Evolutionary conservation across 805 yeast genomes (phyloP).

Genomic region (Lipomyces yamanashiensis): DNA sequence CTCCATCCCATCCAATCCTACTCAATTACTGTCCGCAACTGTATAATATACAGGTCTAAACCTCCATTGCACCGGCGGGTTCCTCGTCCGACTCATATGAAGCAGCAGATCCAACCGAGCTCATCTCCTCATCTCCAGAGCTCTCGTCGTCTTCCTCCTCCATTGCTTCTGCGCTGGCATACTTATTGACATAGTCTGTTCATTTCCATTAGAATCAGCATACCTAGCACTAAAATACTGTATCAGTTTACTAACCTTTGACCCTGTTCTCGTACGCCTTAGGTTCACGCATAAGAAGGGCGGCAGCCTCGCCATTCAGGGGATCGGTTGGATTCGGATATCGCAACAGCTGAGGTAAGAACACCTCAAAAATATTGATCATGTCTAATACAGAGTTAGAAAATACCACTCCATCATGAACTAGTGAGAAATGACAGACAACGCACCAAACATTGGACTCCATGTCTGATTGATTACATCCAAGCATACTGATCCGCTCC

Average conservation of each 20-base stretch:
- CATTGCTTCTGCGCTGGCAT: constrained; percentile 60
- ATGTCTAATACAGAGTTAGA: constrained; percentile 49
- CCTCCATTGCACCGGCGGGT: constrained; percentile 49
- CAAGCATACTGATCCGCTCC: constrained; percentile 84
- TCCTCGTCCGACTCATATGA: constrained; percentile 49
- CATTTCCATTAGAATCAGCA: not conserved
- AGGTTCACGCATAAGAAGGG: constrained; percentile 71
- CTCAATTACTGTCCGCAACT: not conserved
- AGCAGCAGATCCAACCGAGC: constrained; percentile 45
- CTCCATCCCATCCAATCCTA: constrained; percentile 3
- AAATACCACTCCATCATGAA: not conserved
- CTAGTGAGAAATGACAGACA: not conserved
- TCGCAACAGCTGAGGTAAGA: constrained; percentile 85
- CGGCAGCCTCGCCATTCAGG: constrained; percentile 85
- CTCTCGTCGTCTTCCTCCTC: constrained; percentile 53
- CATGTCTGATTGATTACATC: constrained; percentile 97
- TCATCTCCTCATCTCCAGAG: constrained; percentile 47
- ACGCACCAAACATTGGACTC: constrained; percentile 90
- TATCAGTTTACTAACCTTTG: constrained; percentile 41
- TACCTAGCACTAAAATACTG: not conserved
- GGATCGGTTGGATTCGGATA: constrained; percentile 97
- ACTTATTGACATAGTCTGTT: constrained; percentile 66
- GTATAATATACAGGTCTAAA: constrained; percentile 31
- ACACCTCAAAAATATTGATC: constrained; percentile 86
- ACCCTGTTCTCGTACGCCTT: constrained; percentile 70